Evolutionary conservation across 768 basidiomycete genomes (phyloP).

Genomic region (Mycena indigotica): DNA sequence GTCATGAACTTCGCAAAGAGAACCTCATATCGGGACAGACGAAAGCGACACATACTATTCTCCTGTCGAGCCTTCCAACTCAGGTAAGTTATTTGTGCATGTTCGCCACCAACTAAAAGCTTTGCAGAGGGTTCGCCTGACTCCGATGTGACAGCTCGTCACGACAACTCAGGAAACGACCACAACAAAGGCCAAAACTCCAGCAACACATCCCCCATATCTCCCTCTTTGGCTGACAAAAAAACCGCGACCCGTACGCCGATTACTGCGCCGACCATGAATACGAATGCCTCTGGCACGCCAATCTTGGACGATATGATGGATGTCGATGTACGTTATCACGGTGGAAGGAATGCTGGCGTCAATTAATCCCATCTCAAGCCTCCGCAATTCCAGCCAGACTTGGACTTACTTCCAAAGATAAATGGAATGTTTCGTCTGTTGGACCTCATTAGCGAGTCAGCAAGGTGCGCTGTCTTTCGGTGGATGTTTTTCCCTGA

Average conservation of each 20-base stretch:
- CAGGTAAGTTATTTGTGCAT: neutral
- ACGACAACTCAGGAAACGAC: neutral
- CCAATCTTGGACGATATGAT: neutral
- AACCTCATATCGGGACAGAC: neutral
- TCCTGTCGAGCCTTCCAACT: neutral
- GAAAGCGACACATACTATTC: neutral
- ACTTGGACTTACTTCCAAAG: constrained; percentile 23
- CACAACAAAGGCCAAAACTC: neutral
- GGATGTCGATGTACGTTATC: constrained; percentile 3
- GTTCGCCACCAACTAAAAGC: neutral
- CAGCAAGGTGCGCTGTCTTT: constrained; percentile 31
- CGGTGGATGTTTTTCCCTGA: neutral
- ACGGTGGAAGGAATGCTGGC: too few species aligned
- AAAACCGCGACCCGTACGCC: neutral
- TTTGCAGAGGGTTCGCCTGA: neutral
- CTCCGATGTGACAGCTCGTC: neutral
- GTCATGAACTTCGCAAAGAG: neutral
- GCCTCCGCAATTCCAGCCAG: neutral
- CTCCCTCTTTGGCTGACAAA: neutral
- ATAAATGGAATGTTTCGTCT: constrained; percentile 55
- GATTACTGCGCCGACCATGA: neutral
- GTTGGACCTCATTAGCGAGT: constrained; percentile 55
- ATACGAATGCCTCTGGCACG: neutral
- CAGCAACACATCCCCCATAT: neutral
- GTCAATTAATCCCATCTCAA: neutral